phyloP scores from a whole-genome alignment of 768 basidiomycete genomes.

The Serendipita sp. region DNA sequence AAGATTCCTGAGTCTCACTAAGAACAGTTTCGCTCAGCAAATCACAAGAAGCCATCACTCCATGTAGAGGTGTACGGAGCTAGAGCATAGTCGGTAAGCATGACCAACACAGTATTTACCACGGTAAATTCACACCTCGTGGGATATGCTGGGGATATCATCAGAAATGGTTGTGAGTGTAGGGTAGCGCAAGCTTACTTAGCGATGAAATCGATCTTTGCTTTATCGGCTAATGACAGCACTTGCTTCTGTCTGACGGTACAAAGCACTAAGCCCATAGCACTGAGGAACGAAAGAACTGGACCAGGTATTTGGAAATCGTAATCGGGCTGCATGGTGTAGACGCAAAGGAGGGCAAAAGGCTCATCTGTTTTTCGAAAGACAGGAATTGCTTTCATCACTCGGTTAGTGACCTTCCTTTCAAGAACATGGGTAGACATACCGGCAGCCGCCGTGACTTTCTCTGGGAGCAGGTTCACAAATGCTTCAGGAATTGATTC shows the following conservation, averaged over 20 bases:
- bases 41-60: conserved; percentile 81
- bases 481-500: not conserved
- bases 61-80: conserved; percentile 62
- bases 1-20: conserved; percentile 66
- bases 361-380: not conserved
- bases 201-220: conserved; percentile 82
- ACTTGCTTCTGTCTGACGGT: not conserved
- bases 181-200: conserved; percentile 35
- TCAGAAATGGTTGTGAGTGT: not conserved
- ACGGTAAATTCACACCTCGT: conserved; percentile 45
- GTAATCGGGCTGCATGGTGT: not conserved
- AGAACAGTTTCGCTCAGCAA: conserved; percentile 73
- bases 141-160: conserved; percentile 48
- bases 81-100: not conserved
- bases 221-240: conserved; percentile 61
- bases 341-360: not conserved
- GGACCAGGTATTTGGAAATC: not conserved
- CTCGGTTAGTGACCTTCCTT: not conserved
- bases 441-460: not conserved
- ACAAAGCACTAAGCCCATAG: not conserved
- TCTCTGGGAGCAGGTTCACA: not conserved
- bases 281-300: not conserved
- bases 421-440: not conserved
- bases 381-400: not conserved
- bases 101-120: not conserved